phyloP scores from a whole-genome alignment of 805 yeast genomes.

The Isabelozyma gotoi region DNA sequence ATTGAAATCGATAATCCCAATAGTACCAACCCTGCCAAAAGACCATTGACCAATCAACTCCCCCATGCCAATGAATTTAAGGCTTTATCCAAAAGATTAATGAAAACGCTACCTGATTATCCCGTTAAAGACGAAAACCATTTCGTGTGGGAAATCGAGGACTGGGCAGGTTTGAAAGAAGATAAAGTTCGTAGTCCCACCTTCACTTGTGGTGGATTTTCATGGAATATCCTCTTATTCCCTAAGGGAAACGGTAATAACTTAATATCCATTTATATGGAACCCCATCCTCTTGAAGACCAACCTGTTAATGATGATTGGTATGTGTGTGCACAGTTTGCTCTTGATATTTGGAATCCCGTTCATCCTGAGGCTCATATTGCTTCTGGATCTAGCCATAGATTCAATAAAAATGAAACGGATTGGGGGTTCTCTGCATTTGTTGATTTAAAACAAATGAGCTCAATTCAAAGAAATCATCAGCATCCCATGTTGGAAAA shows the following conservation, averaged over 20 bases:
- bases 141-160: slow-evolving; percentile 51
- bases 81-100: slow-evolving; percentile 24
- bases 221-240: slow-evolving; percentile 72
- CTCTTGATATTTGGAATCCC: slow-evolving; percentile 82
- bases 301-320: slow-evolving; percentile 55
- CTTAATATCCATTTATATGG: slow-evolving; percentile 70
- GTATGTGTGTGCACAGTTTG: slow-evolving; percentile 92
- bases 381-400: slow-evolving; percentile 66
- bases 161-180: slow-evolving; percentile 44
- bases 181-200: slow-evolving; percentile 47
- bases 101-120: slow-evolving; percentile 41
- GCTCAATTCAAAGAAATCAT: slow-evolving; percentile 16
- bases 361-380: slow-evolving; percentile 59
- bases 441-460: slow-evolving; percentile 53
- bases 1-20: slow-evolving; percentile 2
- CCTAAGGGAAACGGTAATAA: slow-evolving; percentile 69
- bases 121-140: slow-evolving; percentile 34
- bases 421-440: slow-evolving; percentile 97
- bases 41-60: background rate
- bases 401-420: slow-evolving; percentile 71
- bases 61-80: slow-evolving; percentile 33
- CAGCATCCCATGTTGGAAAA: slow-evolving; percentile 45
- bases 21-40: background rate
- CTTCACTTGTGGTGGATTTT: slow-evolving; percentile 59
- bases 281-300: slow-evolving; percentile 55